Conservation (phyloP, 805 yeast genomes). For the Yarrowia yakushimensis region DNA sequence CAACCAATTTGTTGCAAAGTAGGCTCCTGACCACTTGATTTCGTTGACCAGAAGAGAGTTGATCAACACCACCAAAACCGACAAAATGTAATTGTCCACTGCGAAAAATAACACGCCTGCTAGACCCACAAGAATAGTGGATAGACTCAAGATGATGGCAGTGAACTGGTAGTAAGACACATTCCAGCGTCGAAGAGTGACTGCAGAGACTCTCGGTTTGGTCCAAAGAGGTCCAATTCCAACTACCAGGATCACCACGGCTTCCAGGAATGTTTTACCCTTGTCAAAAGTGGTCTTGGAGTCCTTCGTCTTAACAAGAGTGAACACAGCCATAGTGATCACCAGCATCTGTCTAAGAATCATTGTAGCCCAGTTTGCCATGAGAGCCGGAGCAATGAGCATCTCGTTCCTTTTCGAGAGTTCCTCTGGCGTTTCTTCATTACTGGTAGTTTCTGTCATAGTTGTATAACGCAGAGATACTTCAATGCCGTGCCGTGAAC, state of each 20-base stretch:
- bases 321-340: neutral
- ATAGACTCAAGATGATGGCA: neutral
- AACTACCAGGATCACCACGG: neutral
- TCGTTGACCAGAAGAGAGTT: neutral
- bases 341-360: neutral
- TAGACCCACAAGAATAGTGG: neutral
- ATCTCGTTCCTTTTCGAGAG: neutral
- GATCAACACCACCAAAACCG: neutral
- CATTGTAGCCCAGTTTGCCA: neutral
- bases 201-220: neutral
- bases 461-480: too few relatives aligned
- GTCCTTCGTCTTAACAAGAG: neutral
- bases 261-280: neutral
- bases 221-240: neutral
- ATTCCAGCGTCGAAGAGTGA: neutral
- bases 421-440: neutral
- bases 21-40: neutral
- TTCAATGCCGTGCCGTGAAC: too few relatives aligned
- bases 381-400: neutral
- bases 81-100: neutral
- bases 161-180: neutral
- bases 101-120: neutral
- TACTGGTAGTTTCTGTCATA: too few relatives aligned
- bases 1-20: neutral
- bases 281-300: neutral